phyloP scores from a whole-genome alignment of 2,329 filamentous ascomycete genomes.

The Chalara sp. region DNA sequence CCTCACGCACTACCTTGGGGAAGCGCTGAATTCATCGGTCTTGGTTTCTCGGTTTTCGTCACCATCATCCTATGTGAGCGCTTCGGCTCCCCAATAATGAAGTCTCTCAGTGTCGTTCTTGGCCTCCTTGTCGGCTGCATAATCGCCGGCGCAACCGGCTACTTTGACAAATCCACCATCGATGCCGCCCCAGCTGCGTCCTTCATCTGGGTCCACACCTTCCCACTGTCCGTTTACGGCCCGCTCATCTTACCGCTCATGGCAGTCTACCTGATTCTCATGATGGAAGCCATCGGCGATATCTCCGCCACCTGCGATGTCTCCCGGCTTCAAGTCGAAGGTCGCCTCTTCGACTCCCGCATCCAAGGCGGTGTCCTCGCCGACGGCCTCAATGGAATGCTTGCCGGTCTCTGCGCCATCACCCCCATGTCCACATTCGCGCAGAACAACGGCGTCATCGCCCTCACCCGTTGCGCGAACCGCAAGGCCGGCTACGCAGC shows the following conservation, averaged over 20 bases:
- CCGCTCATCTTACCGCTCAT: slow-evolving; percentile 34
- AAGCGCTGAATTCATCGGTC: slow-evolving; percentile 68
- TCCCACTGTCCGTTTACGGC: slow-evolving; percentile 63
- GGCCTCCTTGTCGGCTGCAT: slow-evolving; percentile 56
- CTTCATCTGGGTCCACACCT: slow-evolving; percentile 76
- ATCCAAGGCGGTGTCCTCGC: slow-evolving; percentile 76
- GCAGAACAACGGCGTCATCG: slow-evolving; percentile 81
- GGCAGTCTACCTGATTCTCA: slow-evolving; percentile 64
- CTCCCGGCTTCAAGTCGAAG: slow-evolving; percentile 67
- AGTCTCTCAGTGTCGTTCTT: slow-evolving; percentile 30
- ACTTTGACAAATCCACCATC: slow-evolving; percentile 70
- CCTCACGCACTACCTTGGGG: slow-evolving; percentile 73
- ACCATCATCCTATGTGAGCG: slow-evolving; percentile 76
- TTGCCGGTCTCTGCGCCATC: slow-evolving; percentile 72
- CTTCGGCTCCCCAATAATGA: slow-evolving; percentile 80
- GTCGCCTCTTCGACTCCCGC: slow-evolving; percentile 63
- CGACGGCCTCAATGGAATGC: slow-evolving; percentile 68
- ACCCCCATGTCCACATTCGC: slow-evolving; percentile 77
- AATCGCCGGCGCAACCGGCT: slow-evolving; percentile 70
- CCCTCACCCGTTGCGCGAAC: slow-evolving; percentile 74
- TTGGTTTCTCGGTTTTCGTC: slow-evolving; percentile 74
- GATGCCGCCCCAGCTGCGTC: slow-evolving; percentile 62
- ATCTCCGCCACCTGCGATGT: slow-evolving; percentile 80
- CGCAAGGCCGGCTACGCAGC: slow-evolving; percentile 73
- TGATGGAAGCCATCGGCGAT: slow-evolving; percentile 74